These are phyloP conservation scores for Trichoderma koningii DNA, from an alignment of 2,329 filamentous ascomycete genomes.

Conservation along the genomic window DNA sequence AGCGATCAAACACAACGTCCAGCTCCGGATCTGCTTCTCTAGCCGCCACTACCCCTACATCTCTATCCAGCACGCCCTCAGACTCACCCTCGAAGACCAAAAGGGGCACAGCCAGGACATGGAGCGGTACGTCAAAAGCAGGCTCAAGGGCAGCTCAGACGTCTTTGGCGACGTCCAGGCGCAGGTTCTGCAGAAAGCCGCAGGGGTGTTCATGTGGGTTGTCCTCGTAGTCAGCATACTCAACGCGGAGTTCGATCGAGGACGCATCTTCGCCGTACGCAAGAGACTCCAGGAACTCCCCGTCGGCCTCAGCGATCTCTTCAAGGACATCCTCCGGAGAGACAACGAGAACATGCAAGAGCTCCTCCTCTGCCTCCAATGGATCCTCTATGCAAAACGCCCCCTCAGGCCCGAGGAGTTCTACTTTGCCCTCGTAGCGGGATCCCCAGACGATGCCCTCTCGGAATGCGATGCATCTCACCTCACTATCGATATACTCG, in stretches of 20 bases:
- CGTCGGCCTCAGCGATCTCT: conserved; percentile 47
- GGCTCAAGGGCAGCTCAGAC: background rate
- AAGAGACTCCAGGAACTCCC: conserved; percentile 43
- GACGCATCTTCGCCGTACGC: conserved; percentile 31
- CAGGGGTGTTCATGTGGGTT: conserved; percentile 50
- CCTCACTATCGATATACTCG: background rate
- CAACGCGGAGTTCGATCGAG: conserved; percentile 39
- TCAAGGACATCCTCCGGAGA: conserved; percentile 52
- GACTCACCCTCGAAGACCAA: conserved; percentile 35
- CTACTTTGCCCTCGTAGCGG: conserved; percentile 37
- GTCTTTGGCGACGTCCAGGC: background rate
- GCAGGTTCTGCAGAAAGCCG: conserved; percentile 42
- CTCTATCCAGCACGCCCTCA: conserved; percentile 34
- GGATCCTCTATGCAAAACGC: conserved; percentile 52
- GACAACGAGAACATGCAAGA: conserved; percentile 47
- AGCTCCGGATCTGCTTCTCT: conserved; percentile 46
- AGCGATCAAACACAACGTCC: conserved; percentile 14
- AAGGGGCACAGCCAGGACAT: conserved; percentile 36
- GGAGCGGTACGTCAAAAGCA: background rate
- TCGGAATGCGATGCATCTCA: too few species aligned
- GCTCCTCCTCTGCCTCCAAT: conserved; percentile 51
- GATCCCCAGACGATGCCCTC: too few species aligned
- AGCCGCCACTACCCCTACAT: conserved; percentile 53
- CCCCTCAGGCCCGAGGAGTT: conserved; percentile 49
- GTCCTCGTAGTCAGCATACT: conserved; percentile 44